Evolutionary conservation across 2,329 filamentous ascomycete species (phyloP).

Genomic region (Pyricularia sp.): DNA sequence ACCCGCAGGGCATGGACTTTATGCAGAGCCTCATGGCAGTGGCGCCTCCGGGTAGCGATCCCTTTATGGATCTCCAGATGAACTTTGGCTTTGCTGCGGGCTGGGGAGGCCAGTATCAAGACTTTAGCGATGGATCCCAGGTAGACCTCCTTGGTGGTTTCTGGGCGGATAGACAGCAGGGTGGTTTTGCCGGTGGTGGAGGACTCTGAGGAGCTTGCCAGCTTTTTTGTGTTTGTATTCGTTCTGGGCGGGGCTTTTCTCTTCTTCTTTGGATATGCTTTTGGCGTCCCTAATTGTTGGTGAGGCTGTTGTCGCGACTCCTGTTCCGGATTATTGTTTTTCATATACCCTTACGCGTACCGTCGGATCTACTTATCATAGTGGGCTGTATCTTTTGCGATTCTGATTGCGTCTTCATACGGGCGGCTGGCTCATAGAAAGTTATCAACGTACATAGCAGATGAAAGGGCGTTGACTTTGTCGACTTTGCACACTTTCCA

Average conservation of each 20-base stretch:
- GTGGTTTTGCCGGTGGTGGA: constrained; percentile 19
- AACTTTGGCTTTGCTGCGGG: constrained; percentile 61
- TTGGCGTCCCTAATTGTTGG: no score
- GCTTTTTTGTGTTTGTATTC: not conserved
- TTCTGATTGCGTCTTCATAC: not conserved
- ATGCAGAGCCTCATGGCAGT: constrained; percentile 31
- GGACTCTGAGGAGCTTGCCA: constrained; percentile 3
- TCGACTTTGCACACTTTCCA: not conserved
- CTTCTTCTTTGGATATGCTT: not conserved
- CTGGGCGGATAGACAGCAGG: constrained; percentile 54
- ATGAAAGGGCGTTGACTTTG: not conserved
- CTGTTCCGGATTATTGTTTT: not conserved
- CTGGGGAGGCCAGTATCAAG: constrained; percentile 53
- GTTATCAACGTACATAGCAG: not conserved
- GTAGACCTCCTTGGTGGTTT: constrained; percentile 65
- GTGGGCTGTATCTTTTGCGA: not conserved
- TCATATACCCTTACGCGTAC: not conserved
- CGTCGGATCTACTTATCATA: not conserved
- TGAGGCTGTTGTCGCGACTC: no score
- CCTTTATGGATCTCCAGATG: constrained; percentile 34
- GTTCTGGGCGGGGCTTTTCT: not conserved
- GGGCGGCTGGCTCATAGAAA: not conserved
- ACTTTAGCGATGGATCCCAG: constrained; percentile 49
- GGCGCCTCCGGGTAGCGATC: constrained; percentile 13
- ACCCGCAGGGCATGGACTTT: constrained; percentile 46